Evolutionary conservation across 1,284 basidiomycete genomes (phyloP).

Genomic region (Ustilago tritici): DNA sequence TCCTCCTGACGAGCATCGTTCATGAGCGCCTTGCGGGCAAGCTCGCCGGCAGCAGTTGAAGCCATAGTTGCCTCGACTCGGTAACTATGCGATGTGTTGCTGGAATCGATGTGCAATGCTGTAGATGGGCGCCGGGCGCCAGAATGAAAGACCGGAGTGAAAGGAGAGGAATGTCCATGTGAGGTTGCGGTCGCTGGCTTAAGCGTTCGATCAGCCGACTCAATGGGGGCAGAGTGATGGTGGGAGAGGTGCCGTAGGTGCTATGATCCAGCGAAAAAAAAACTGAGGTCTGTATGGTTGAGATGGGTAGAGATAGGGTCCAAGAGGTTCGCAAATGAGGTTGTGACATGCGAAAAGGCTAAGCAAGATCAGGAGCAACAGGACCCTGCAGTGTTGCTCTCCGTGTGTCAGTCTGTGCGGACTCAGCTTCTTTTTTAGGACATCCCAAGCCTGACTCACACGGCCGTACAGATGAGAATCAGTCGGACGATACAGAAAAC

Average conservation of each 20-base stretch:
- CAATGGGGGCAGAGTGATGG: too few species aligned
- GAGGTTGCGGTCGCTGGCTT: background rate
- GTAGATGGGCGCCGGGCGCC: too few species aligned
- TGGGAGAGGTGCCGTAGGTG: too few species aligned
- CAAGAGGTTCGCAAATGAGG: background rate
- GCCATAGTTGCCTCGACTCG: slow-evolving; percentile 12
- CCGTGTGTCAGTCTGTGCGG: background rate
- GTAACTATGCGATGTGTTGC: too few species aligned
- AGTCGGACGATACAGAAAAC: too few species aligned
- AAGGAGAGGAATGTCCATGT: background rate
- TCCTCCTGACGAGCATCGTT: slow-evolving; percentile 71
- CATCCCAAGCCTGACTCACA: too few species aligned
- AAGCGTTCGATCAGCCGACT: too few species aligned
- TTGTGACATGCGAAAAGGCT: background rate
- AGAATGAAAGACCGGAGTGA: background rate
- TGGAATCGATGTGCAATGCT: background rate
- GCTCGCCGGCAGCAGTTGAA: slow-evolving; percentile 36
- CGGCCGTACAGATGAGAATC: too few species aligned
- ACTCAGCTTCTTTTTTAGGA: background rate
- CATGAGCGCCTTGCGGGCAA: slow-evolving; percentile 55
- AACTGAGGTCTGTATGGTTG: background rate
- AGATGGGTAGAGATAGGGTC: background rate
- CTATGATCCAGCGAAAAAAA: too few species aligned
- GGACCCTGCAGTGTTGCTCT: slow-evolving; percentile 2
- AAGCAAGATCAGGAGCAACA: background rate